Evolutionary conservation across 495 filamentous ascomycete species (phyloP).

Genomic region (Xylaria bambusicola): DNA sequence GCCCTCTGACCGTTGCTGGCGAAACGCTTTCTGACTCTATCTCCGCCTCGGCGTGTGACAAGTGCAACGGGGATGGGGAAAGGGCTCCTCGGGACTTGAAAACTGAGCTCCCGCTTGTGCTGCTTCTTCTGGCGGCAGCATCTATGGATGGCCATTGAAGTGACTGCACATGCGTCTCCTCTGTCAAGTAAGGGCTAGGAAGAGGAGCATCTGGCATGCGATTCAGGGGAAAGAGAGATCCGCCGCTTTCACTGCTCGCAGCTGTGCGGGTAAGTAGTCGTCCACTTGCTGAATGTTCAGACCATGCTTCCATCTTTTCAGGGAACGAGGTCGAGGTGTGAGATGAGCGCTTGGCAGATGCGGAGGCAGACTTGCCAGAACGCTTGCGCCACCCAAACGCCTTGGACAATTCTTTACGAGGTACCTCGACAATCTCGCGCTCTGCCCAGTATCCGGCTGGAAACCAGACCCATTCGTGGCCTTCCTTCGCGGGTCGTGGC

Average conservation of each 20-base stretch:
- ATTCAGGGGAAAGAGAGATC: conserved; percentile 22
- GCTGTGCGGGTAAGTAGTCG: conserved; percentile 20
- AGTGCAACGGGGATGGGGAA: conserved; percentile 12
- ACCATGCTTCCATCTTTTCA: conserved; percentile 31
- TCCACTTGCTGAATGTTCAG: conserved; percentile 30
- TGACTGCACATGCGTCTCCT: conserved; percentile 46
- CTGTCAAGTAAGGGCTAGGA: conserved; percentile 44
- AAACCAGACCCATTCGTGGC: conserved; percentile 59
- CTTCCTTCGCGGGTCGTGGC: conserved; percentile 49
- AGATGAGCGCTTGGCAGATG: conserved; percentile 23
- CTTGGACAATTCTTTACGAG: conserved; percentile 32
- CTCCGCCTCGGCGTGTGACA: not conserved
- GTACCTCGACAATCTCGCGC: conserved; percentile 37
- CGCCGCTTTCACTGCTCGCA: conserved; percentile 30
- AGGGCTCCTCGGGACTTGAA: not conserved
- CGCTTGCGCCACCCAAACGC: conserved; percentile 41
- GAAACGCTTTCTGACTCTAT: not conserved
- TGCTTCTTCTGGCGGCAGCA: not conserved
- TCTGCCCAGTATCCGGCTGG: conserved; percentile 59
- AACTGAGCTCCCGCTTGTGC: conserved; percentile 12
- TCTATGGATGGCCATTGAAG: conserved; percentile 34
- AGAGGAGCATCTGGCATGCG: conserved; percentile 19
- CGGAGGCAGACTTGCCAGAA: conserved; percentile 38
- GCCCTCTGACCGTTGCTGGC: not conserved
- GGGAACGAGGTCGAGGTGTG: conserved; percentile 35